These are phyloP conservation scores for Apiospora aurea DNA, from an alignment of 2,329 filamentous ascomycete genomes.

Conservation along the genomic window DNA sequence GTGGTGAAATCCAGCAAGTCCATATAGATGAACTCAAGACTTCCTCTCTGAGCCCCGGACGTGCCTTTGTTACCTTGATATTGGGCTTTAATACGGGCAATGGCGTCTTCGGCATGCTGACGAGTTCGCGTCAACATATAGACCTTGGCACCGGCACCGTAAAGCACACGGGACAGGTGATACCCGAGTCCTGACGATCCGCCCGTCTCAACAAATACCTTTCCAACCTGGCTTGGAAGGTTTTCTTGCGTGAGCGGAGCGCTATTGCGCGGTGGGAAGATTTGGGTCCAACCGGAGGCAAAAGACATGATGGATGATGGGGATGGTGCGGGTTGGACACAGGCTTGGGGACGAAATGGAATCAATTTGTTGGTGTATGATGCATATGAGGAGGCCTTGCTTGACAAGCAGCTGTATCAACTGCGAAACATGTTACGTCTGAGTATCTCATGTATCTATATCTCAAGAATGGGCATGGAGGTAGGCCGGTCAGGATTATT, in stretches of 20 bases:
- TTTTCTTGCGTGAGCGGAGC: conserved; percentile 32
- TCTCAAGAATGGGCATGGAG: too few species aligned
- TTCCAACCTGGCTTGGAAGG: conserved; percentile 31
- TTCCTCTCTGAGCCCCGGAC: conserved; percentile 23
- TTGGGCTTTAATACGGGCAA: conserved; percentile 31
- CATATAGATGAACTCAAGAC: conserved; percentile 32
- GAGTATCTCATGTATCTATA: too few species aligned
- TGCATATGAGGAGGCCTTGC: too few species aligned
- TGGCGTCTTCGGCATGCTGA: conserved; percentile 32
- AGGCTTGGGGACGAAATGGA: too few species aligned
- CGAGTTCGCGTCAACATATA: conserved; percentile 55
- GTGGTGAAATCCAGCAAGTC: conserved; percentile 33
- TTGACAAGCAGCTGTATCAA: too few species aligned
- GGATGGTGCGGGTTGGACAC: background rate
- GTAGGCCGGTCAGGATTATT: too few species aligned
- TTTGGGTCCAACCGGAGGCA: conserved; percentile 31
- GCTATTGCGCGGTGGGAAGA: conserved; percentile 32
- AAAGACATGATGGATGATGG: conserved; percentile 28
- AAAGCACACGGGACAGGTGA: conserved; percentile 57
- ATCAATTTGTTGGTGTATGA: too few species aligned
- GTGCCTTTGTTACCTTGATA: conserved; percentile 21
- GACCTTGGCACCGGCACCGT: conserved; percentile 56
- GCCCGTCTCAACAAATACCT: conserved; percentile 53
- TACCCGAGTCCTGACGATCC: conserved; percentile 47
- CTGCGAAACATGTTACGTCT: too few species aligned